Evolutionary conservation across 1,139 yeast genomes (phyloP).

Genomic region (Pichia terricola): DNA sequence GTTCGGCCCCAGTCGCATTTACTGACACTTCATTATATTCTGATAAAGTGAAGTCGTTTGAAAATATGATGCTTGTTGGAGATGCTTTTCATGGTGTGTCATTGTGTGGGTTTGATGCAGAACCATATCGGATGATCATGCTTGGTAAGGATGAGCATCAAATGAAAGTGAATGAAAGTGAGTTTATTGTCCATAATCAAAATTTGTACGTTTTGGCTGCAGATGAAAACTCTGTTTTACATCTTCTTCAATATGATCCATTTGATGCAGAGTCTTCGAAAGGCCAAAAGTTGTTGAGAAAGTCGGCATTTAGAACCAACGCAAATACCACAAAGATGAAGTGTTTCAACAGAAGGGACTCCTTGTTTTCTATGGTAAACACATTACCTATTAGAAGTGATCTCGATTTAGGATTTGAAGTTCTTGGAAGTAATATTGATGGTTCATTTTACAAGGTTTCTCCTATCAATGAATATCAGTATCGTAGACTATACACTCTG

Average conservation of each 20-base stretch:
- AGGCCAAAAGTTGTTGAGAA: slow-evolving; percentile 67
- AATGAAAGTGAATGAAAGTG: slow-evolving; percentile 52
- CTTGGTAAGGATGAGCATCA: slow-evolving; percentile 64
- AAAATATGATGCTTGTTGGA: slow-evolving; percentile 68
- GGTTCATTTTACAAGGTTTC: slow-evolving; percentile 71
- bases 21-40: slow-evolving; percentile 75
- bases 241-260: slow-evolving; percentile 80
- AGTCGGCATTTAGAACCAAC: slow-evolving; percentile 64
- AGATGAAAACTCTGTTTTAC: slow-evolving; percentile 63
- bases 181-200: slow-evolving; percentile 63
- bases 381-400: slow-evolving; percentile 17
- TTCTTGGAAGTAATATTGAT: slow-evolving; percentile 64
- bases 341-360: slow-evolving; percentile 16
- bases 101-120: slow-evolving; percentile 87
- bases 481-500: slow-evolving; percentile 72
- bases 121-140: slow-evolving; percentile 78
- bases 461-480: slow-evolving; percentile 67
- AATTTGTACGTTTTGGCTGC: slow-evolving; percentile 60
- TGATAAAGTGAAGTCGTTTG: slow-evolving; percentile 72
- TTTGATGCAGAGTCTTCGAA: slow-evolving; percentile 77
- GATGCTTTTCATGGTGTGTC: slow-evolving; percentile 76
- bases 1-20: slow-evolving; percentile 87
- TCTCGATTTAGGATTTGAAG: slow-evolving; percentile 35
- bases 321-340: slow-evolving; percentile 49
- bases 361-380: slow-evolving; percentile 21